Conservation (phyloP, 2,329 filamentous ascomycete species). For the Curvularia sp. region DNA sequence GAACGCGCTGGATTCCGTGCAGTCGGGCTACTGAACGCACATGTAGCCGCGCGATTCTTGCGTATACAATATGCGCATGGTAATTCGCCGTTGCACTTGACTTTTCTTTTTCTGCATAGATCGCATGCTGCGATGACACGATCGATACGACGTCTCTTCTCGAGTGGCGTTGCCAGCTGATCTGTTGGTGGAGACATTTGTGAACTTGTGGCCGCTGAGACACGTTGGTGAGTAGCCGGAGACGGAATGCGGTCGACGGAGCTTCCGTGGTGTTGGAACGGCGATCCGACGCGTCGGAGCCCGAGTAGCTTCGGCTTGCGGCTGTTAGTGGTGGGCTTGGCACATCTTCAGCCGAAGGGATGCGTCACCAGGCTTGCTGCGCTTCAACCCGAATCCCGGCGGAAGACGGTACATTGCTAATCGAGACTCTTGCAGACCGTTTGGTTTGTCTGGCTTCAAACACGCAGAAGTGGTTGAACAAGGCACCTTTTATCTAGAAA, state of each 20-base stretch:
- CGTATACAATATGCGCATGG: slow-evolving; percentile 60
- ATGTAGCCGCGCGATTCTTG: slow-evolving; percentile 53
- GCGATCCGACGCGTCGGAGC: slow-evolving; percentile 8
- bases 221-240: neutral
- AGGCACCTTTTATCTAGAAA: too few species aligned
- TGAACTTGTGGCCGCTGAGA: neutral
- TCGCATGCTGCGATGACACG: slow-evolving; percentile 42
- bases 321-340: slow-evolving; percentile 10
- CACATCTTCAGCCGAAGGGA: slow-evolving; percentile 3
- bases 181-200: slow-evolving; percentile 10
- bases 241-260: slow-evolving; percentile 5
- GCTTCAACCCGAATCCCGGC: neutral
- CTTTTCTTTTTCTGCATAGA: slow-evolving; percentile 46
- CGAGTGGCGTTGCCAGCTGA: slow-evolving; percentile 15
- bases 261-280: slow-evolving; percentile 6
- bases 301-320: slow-evolving; percentile 2
- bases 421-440: neutral
- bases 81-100: slow-evolving; percentile 61
- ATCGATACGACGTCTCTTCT: slow-evolving; percentile 37
- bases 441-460: too few species aligned
- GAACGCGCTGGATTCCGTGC: slow-evolving; percentile 45
- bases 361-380: neutral
- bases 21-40: slow-evolving; percentile 52
- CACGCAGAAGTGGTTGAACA: too few species aligned
- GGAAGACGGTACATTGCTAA: neutral